Base-by-base conservation (phyloP, 2,329 filamentous ascomycete species). In the Xylogone sp. region DNA sequence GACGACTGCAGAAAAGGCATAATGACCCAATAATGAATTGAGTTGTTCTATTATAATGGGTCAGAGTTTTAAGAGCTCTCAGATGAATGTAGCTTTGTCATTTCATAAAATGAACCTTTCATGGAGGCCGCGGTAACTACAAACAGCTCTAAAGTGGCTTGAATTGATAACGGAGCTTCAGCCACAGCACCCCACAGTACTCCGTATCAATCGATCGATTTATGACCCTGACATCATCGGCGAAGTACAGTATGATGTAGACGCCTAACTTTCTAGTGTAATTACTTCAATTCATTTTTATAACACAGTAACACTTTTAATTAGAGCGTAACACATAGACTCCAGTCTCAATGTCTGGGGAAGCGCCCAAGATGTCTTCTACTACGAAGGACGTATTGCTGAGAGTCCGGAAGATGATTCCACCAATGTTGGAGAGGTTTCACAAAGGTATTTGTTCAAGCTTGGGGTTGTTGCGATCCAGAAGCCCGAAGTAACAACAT, bases 351-450 rank as follows among this genome's bases (percentile, higher is more conserved):
- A 67, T 66, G 63, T 53, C 63, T 27, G 44, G 51, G 52, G 57
- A 62, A 52, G 42, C 60, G 21, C 63, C 69, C 43, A 69, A 75
- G 19, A 87, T 90, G 79, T 85, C 87, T 55, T 72, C 81, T 57
- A 74, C 84, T 21, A 90, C 91, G 20, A 88, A 84, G 70, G 84
- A 88, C 61, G 75, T 96, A 49, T 76, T 99, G 52, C 73, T 76
- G 59, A 93, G 89, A 71, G 90, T 92, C 65, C 88, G 87, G 77
- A 90, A 87, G 68, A 87, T 99, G 75, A 82, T 99, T 53, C 94
- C 94, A 58, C 94, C 94, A 10, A 90, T 99, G 90, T 81, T 97
- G 49, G 89, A 94, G 67, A 89, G 83, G 66, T 97, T 97, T 68
- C 94, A 97, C 73, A 99, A 99, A 79, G 94, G 93, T 90, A 66